Conservation (phyloP, 352 stramenopile species). For the Phytophthora quininea region DNA sequence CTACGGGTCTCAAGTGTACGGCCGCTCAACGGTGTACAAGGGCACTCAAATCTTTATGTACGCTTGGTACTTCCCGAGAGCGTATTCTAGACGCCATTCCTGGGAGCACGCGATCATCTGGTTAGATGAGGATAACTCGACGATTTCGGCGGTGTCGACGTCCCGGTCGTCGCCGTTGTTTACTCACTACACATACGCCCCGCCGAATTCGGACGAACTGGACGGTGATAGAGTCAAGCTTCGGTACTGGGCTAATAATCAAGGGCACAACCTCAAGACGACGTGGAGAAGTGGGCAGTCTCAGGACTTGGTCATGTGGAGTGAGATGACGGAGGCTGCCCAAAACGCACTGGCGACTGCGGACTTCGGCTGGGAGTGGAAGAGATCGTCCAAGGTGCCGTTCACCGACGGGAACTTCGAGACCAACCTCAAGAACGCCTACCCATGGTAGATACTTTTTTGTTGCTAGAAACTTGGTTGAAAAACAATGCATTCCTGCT, state of each 20-base stretch:
- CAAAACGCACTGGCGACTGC: background rate
- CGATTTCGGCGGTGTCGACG: background rate
- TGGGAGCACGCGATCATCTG: background rate
- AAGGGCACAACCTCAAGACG: too few relatives aligned
- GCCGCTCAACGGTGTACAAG: background rate
- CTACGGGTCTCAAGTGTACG: background rate
- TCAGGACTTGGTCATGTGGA: background rate
- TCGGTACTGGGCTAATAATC: too few relatives aligned
- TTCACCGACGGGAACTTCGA: background rate
- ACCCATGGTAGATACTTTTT: background rate
- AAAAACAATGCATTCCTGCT: background rate
- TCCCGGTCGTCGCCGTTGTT: background rate
- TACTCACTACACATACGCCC: too few relatives aligned
- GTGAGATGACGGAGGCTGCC: background rate
- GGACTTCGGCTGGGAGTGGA: background rate
- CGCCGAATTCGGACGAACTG: too few relatives aligned
- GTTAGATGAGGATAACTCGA: background rate
- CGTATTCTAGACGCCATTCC: background rate
- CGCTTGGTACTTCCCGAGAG: background rate
- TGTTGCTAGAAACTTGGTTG: background rate
- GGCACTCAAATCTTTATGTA: background rate
- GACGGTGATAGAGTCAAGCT: too few relatives aligned
- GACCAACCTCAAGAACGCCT: background rate
- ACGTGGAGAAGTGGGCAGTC: background rate
- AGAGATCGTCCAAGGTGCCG: background rate